Base-by-base conservation (phyloP, 2,329 filamentous ascomycete genomes). In the Curvularia lunata region DNA sequence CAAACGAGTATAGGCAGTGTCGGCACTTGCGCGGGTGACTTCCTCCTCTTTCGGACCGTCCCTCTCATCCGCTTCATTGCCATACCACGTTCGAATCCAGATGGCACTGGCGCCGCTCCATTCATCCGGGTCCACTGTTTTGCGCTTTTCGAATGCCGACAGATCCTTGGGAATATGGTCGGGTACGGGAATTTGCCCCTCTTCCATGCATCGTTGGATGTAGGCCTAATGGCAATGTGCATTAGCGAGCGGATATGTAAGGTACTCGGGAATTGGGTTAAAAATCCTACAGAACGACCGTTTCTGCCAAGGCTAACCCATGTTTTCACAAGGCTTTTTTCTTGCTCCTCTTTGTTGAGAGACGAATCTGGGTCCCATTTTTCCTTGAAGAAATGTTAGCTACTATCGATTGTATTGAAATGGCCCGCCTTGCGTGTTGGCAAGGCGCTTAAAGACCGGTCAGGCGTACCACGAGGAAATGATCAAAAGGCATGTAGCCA, bases 31-130 rank as follows among this genome's bases (percentile, higher is more conserved):
- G 13, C 47, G 48, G 1, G 40, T 47, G 32, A 46, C 25, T 8
- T 16, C 43, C n/a, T 45, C 28, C n/a, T 50, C 13, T 2, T 16
- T 23, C 2, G 7, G n/a, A 10, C 5, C 0, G 2, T 40, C 12
- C 4, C 5, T 21, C 25, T 18, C 5, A 6, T 2, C 16, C 10
- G 30, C 40, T 55, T 46, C 47, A 23, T 46, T 55, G 30, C 53
- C 40, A 43, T 51, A 55, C 53, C 47, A 51, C 32, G 47, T 55
- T 8, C 40, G 40, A 12, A 55, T 51, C 47, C 40, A 55, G 23
- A 55, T 40, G 8, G 32, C 47, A 34, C 47, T 8, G 5, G 40
- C 13, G 6, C 4, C 19, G 32, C 23, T 4, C 47, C 47, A 55
- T 2, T 32, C 8, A 19, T 23, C 30, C 38, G 28, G 23, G 5